phyloP scores from a whole-genome alignment of 108 stramenopile genomes.

The Cyclotella distinguenda region DNA sequence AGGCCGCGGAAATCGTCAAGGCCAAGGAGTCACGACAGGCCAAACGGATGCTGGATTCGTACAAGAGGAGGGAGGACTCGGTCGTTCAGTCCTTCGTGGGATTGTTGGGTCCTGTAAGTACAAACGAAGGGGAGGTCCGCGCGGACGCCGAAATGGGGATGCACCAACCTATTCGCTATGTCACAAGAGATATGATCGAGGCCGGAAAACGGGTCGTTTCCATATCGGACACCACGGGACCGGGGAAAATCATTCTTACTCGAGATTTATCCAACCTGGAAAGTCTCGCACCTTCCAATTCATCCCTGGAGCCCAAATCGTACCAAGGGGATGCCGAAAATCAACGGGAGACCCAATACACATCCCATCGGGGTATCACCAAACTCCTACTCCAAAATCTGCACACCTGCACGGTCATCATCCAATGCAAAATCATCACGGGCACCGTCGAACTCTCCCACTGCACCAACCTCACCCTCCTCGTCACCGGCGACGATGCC shows the following conservation, averaged over 20 bases:
- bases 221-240: conserved; percentile 64
- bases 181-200: conserved; percentile 78
- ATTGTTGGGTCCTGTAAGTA: conserved; percentile 48
- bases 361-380: conserved; percentile 62
- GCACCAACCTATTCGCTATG: conserved; percentile 41
- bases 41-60: conserved; percentile 67
- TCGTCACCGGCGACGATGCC: conserved; percentile 60
- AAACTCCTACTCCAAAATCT: conserved; percentile 74
- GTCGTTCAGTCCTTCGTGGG: conserved; percentile 46
- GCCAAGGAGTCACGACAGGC: conserved; percentile 56
- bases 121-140: conserved; percentile 21
- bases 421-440: conserved; percentile 87
- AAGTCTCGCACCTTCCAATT: conserved; percentile 54
- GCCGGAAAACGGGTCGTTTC: conserved; percentile 80
- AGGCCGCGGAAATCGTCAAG: conserved; percentile 76
- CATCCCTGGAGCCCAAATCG: conserved; percentile 53
- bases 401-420: conserved; percentile 72
- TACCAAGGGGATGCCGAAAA: conserved; percentile 80
- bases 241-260: conserved; percentile 69
- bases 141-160: conserved; percentile 3
- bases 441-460: conserved; percentile 77
- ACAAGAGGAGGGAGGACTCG: conserved; percentile 66
- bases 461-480: conserved; percentile 65
- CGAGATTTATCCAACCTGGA: conserved; percentile 79
- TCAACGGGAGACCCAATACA: conserved; percentile 27